Evolutionary conservation across 768 basidiomycete species (phyloP).

Genomic region (Boletus reticuloceps): DNA sequence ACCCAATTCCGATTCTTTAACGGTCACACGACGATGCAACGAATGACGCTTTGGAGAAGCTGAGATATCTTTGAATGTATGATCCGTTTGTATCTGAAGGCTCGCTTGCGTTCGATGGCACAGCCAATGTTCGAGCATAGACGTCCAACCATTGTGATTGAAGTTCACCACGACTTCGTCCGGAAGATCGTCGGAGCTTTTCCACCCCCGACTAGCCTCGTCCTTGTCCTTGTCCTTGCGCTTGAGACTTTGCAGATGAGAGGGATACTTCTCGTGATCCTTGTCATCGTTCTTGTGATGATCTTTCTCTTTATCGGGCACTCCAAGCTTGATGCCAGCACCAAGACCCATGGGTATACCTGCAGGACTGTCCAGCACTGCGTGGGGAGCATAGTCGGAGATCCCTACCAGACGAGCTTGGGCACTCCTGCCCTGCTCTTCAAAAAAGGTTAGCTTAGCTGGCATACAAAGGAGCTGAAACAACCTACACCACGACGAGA

Average conservation of each 20-base stretch:
- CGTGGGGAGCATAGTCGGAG: not conserved
- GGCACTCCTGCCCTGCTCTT: conserved; percentile 77
- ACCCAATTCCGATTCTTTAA: conserved; percentile 51
- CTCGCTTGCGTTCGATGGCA: conserved; percentile 39
- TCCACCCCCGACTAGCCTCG: conserved; percentile 30
- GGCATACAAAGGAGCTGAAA: not conserved
- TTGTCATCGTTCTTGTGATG: conserved; percentile 32
- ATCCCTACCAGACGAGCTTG: conserved; percentile 62
- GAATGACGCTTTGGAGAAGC: conserved; percentile 44
- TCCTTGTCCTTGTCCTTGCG: conserved; percentile 41
- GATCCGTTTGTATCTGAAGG: conserved; percentile 13
- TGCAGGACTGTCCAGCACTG: conserved; percentile 23
- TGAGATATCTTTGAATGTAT: conserved; percentile 31
- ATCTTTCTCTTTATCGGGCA: conserved; percentile 43
- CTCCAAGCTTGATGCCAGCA: conserved; percentile 71
- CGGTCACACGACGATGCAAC: conserved; percentile 39
- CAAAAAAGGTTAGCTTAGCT: conserved; percentile 25
- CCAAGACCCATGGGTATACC: conserved; percentile 78
- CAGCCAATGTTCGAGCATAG: conserved; percentile 73
- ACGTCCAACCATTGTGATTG: conserved; percentile 62
- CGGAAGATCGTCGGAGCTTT: conserved; percentile 35
- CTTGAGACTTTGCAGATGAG: conserved; percentile 26
- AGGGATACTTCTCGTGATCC: conserved; percentile 31
- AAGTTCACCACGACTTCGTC: conserved; percentile 32
- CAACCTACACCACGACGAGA: conserved; percentile 68